Base-by-base conservation (phyloP, 345 rosid genomes). In the Pistacia integerrima region DNA sequence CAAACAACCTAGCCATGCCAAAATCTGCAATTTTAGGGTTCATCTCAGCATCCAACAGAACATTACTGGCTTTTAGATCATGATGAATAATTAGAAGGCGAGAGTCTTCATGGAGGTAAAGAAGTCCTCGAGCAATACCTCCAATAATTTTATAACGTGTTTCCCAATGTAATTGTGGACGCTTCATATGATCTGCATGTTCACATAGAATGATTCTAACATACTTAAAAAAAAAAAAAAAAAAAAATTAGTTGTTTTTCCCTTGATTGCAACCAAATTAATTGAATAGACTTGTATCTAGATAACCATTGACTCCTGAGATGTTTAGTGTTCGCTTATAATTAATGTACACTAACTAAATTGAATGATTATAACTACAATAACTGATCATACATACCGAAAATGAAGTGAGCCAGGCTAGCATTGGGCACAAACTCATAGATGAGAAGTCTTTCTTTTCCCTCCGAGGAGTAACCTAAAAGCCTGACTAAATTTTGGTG, bases 91-190 rank as follows among this genome's bases (percentile, higher is more conserved):
- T 83, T 10, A 84, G 64, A 1, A 83, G 78, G 0, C 82, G 75
- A 51, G 86, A 87, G 30, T 87, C 87, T 35, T 87, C 85, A 0
- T 89, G 90, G 51, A 89, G 84, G 69, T 87, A 89, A 22, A 85
- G 76, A 57, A 89, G 70, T 8, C 92, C 89, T 69, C 84, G 62
- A 11, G 89, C 87, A 30, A 87, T 79, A 41, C 87, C 89, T 57
- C 69, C 77, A 3, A 87, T 84, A 9, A 85, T 85, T 44, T 82
- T 83, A 73, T 81, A 66, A 0, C 83, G 84, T 14, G 3, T 83
- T 66, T 77, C 77, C 89, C 88, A 80, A 11, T 77, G 44, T 58
- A 87, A 59, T 14, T 41, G 28, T 8, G 8, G 36, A 3, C 76
- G 59, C 71, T 73, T 83, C 22, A 22, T 22, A 22, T 22, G 22